Evolutionary conservation across 148 eudicot species (phyloP), one percentile per base, ranked within the genome.

Genomic region (Nyssa sinensis): DNA sequence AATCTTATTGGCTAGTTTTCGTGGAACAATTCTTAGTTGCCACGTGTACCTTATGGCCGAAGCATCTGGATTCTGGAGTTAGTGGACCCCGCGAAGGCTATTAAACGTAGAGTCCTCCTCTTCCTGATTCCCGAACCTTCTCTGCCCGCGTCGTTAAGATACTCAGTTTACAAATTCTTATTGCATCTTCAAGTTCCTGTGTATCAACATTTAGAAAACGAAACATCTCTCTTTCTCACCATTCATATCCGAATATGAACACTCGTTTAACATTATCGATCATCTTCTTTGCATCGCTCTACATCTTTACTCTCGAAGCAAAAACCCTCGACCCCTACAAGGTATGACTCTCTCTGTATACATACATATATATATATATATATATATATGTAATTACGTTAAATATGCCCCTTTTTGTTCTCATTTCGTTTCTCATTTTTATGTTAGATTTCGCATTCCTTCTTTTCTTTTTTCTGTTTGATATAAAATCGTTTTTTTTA

Each of bases 271-370:
- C 73, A 31, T 53, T 77, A 21, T 39, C 34, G 44, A 13, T 78
- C 47, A 58, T 88, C 63, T 7, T 79, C 31, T 63, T 73, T 29
- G 75, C 67, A 34, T 66, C 77, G 53, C 41, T 86, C 25, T 74
- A 85, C 33, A 31, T 89, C 27, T 41, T 81, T 31, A 58, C 63
- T 65, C 78, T 80, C 28, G 81, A 88, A 71, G 88, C 89, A 66
- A 88, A 77, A 61, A 53, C 83, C 27, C 44, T 62, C 69, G 94
- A 90, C 66, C 94, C 86, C 29, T 90, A 90, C 47, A 82, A 87
- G 90, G 90, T 84, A 84, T 30, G n/a, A 2, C 14, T 32, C 44
- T 14, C 17, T 66, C 69, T 55, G 6, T 23, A 19, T 16, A 4
- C 14, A 14, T 28, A 27, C n/a, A 53, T 51, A 5, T 23, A 24